phyloP scores from a whole-genome alignment of 1,284 basidiomycete genomes.

The Mycena citricolor region DNA sequence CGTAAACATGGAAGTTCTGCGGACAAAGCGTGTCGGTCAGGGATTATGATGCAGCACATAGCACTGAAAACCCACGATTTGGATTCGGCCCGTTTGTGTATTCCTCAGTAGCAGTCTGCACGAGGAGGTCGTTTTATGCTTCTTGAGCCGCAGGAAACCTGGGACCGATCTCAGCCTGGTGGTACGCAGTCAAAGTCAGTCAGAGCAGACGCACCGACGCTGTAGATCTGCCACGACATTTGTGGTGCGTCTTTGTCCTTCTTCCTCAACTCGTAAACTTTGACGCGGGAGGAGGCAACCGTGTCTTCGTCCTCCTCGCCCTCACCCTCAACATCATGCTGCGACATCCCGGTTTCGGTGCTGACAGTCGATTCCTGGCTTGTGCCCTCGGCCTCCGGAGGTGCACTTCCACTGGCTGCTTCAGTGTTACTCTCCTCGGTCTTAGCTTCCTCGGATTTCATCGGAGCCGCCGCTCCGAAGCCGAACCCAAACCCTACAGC shows the following conservation, averaged over 20 bases:
- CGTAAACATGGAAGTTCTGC: slow-evolving; percentile 59
- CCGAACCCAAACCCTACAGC: slow-evolving; percentile 2
- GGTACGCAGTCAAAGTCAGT: slow-evolving; percentile 11
- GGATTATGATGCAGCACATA: slow-evolving; percentile 2
- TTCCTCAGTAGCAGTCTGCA: slow-evolving; percentile 68
- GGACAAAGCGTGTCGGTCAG: slow-evolving; percentile 14
- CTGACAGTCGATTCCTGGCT: slow-evolving; percentile 31
- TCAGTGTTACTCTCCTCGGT: not conserved
- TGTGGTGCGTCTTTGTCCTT: slow-evolving; percentile 60
- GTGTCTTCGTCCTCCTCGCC: slow-evolving; percentile 85
- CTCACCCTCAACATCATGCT: slow-evolving; percentile 66
- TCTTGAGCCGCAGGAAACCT: slow-evolving; percentile 72
- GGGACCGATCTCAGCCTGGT: too few species aligned
- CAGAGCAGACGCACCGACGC: slow-evolving; percentile 24
- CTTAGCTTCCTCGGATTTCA: not conserved
- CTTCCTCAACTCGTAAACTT: slow-evolving; percentile 63
- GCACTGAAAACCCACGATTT: slow-evolving; percentile 54
- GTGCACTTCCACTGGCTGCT: too few species aligned
- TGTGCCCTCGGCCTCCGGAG: slow-evolving; percentile 33
- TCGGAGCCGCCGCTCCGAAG: not conserved
- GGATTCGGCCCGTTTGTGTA: slow-evolving; percentile 68
- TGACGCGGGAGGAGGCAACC: slow-evolving; percentile 56
- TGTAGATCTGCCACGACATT: slow-evolving; percentile 70
- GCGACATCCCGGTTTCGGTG: slow-evolving; percentile 16
- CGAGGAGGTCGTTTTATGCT: slow-evolving; percentile 55